Base-by-base conservation (phyloP, 2,329 filamentous ascomycete genomes). In the Penicillium nordicum region DNA sequence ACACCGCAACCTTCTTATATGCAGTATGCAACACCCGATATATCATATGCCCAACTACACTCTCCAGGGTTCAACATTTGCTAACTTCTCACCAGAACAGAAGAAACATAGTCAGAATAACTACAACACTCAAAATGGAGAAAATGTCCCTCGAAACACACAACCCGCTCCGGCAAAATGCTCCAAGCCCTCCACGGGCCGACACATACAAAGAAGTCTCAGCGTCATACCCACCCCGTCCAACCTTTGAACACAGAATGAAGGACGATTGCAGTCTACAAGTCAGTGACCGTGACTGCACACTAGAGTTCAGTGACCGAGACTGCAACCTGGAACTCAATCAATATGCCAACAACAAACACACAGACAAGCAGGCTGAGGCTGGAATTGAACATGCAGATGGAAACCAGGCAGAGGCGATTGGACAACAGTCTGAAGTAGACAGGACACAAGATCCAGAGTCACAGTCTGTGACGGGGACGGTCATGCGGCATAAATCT, bases 201-300 rank as follows among this genome's bases (percentile, higher is more conserved):
- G 36, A 45, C n/a, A 52, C 36, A 42, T 41, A 45, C 41, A 56
- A 56, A 52, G 53, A 56, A 46, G 27, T 51, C 42, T 36, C 53
- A 34, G 21, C 9, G 8, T 21, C 48, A 18, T 21, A 49, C 38
- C 45, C 52, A 41, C 48, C 16, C 1, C 27, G 27, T 7, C 21
- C 42, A 42, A 46, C 14, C 12, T 25, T 42, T 29, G 48, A 56
- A 36, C 23, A 52, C 21, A 44, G 27, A 8, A 11, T 44, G 10
- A 52, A 38, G 4, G 29, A 36, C n/a, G 42, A 56, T 4, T 30
- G 36, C 12, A 52, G 42, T 12, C 29, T 56, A 3, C 40, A 56
- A 52, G 53, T 52, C 12, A 47, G 29, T 7, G 41, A 56, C 18
- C 18, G n/a, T 18, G 53, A 55, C 21, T 52, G 47, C 14, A 55